These are phyloP conservation scores for Yamadazyma aaseri DNA, from an alignment of 1,139 yeast species.

Conservation along the genomic window DNA sequence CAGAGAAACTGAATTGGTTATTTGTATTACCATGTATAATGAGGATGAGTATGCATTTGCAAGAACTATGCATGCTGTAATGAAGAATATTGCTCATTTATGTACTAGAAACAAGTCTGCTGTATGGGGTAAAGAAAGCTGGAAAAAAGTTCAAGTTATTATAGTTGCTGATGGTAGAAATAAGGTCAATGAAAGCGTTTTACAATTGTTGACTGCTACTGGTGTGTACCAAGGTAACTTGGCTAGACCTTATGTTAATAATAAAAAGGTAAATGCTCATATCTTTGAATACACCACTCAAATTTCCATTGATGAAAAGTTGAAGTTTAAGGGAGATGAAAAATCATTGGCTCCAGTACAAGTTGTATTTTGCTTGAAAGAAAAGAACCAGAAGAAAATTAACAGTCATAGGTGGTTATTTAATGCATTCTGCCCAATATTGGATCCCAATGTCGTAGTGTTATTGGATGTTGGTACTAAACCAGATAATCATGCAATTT, in stretches of 20 bases:
- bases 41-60: conserved; percentile 88
- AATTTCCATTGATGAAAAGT: conserved; percentile 77
- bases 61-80: conserved; percentile 89
- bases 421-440: conserved; percentile 85
- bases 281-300: conserved; percentile 92
- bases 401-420: conserved; percentile 96
- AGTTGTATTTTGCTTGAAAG: conserved; percentile 85
- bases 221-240: conserved; percentile 97
- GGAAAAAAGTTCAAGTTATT: conserved; percentile 92
- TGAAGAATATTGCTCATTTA: conserved; percentile 86
- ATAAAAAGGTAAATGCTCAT: conserved; percentile 87
- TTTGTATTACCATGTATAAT: conserved; percentile 94
- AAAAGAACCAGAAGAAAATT: conserved; percentile 82
- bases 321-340: conserved; percentile 76
- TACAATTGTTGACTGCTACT: conserved; percentile 84
- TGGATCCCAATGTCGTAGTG: conserved; percentile 85
- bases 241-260: conserved; percentile 90
- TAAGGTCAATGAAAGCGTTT: conserved; percentile 75
- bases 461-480: conserved; percentile 91
- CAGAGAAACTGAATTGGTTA: conserved; percentile 84
- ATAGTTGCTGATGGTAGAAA: conserved; percentile 93
- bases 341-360: conserved; percentile 92
- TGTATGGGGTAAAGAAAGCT: conserved; percentile 92
- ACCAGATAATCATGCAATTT: conserved; percentile 80
- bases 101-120: conserved; percentile 77